Conservation (phyloP, 331 rosid genomes). For the Dryas integrifolia region DNA sequence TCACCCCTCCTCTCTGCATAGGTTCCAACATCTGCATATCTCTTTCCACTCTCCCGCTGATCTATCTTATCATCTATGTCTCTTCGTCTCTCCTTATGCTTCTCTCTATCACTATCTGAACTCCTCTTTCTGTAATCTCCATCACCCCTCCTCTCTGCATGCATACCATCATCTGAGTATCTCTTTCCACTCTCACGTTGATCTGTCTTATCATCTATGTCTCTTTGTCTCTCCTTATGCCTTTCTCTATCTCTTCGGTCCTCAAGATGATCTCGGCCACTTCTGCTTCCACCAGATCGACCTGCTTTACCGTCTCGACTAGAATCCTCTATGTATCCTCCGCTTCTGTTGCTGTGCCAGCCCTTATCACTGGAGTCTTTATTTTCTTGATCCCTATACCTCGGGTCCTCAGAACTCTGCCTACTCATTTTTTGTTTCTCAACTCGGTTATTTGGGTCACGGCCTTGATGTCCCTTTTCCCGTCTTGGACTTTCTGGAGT, state of each 20-base stretch:
- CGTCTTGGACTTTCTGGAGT: conserved; percentile 44
- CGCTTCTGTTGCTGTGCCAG: conserved; percentile 40
- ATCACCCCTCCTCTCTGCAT: conserved; percentile 27
- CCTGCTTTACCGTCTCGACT: conserved; percentile 41
- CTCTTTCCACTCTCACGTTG: conserved; percentile 43
- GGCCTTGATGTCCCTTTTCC: conserved; percentile 41
- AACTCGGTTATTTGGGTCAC: conserved; percentile 32
- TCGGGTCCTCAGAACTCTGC: conserved; percentile 35
- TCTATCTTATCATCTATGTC: conserved; percentile 22
- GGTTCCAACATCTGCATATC: conserved; percentile 19
- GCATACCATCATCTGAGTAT: conserved; percentile 32
- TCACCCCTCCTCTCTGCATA: conserved; percentile 17
- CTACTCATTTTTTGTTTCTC: conserved; percentile 34
- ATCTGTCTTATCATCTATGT: conserved; percentile 36
- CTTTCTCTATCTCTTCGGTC: conserved; percentile 52
- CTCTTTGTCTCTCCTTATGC: conserved; percentile 38
- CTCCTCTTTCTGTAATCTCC: conserved; percentile 39
- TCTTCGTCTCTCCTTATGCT: conserved; percentile 31
- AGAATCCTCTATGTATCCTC: conserved; percentile 37
- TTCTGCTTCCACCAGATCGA: conserved; percentile 39
- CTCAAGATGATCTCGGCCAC: conserved; percentile 35
- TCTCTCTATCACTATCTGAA: conserved; percentile 14
- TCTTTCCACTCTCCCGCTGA: conserved; percentile 20
- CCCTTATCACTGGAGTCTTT: conserved; percentile 43
- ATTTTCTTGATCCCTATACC: conserved; percentile 43